These are phyloP conservation scores for Apiospora aurea DNA, from an alignment of 2,329 filamentous ascomycete genomes.

Conservation along the genomic window DNA sequence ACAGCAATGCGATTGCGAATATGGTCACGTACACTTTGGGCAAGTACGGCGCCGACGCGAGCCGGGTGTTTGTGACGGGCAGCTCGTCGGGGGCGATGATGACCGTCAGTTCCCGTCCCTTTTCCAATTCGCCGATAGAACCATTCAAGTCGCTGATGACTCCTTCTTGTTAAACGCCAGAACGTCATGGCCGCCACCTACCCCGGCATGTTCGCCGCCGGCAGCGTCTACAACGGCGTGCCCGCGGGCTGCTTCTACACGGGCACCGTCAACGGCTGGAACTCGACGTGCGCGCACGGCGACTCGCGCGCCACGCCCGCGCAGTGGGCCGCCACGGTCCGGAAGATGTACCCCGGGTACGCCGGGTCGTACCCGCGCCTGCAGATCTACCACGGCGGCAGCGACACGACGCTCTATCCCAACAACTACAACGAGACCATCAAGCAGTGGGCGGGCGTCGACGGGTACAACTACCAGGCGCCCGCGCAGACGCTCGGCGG, in stretches of 20 bases:
- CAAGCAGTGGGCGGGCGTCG: conserved; percentile 48
- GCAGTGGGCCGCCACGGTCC: conserved; percentile 56
- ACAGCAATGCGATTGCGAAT: conserved; percentile 62
- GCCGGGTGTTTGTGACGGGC: conserved; percentile 60
- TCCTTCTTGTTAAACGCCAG: too few species aligned
- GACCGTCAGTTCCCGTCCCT: too few species aligned
- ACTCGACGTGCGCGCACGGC: conserved; percentile 58
- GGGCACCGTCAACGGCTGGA: conserved; percentile 55
- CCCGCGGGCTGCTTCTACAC: conserved; percentile 52
- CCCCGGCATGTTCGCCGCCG: conserved; percentile 55
- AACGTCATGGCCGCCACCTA: conserved; percentile 56
- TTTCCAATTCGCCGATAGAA: too few species aligned
- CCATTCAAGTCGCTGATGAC: too few species aligned
- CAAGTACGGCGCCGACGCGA: conserved; percentile 57
- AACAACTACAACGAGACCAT: conserved; percentile 42
- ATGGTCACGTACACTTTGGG: conserved; percentile 62
- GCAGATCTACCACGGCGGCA: conserved; percentile 44
- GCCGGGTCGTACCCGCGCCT: conserved; percentile 41
- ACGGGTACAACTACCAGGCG: conserved; percentile 38
- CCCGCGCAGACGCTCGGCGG: conserved; percentile 29
- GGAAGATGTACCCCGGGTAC: conserved; percentile 46
- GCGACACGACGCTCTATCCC: conserved; percentile 41
- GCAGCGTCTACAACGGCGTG: conserved; percentile 51
- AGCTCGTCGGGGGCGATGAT: conserved; percentile 55
- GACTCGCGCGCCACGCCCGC: conserved; percentile 49